These are phyloP conservation scores for Aureobasidium sp. DNA, from an alignment of 2,329 filamentous ascomycete species.

Conservation along the genomic window DNA sequence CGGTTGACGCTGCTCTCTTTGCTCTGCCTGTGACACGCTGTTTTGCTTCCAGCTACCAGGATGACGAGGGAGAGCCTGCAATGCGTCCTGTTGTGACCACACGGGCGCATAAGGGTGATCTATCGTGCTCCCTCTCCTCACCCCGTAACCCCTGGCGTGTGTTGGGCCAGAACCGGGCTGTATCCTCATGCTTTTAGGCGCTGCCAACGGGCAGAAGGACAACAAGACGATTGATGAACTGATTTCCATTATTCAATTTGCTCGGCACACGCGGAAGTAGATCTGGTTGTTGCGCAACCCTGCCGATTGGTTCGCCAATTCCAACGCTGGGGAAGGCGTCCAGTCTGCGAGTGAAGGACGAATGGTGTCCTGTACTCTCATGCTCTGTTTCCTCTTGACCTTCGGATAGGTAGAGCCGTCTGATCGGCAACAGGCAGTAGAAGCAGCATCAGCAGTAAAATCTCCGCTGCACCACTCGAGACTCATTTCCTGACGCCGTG, in stretches of 20 bases:
- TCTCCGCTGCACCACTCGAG: constrained; percentile 9
- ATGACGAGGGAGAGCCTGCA: constrained; percentile 4
- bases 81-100: constrained; percentile 10
- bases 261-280: constrained; percentile 13
- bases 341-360: not conserved
- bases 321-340: not conserved
- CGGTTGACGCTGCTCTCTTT: constrained; percentile 3
- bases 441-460: not conserved
- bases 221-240: constrained; percentile 10
- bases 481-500: constrained; percentile 1
- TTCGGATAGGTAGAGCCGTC: constrained; percentile 9
- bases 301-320: constrained; percentile 12
- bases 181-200: not conserved
- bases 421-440: constrained; percentile 9
- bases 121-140: not conserved
- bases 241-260: constrained; percentile 12
- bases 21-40: constrained; percentile 7
- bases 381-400: constrained; percentile 1
- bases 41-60: constrained; percentile 12
- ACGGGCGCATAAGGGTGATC: constrained; percentile 7
- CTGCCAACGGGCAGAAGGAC: constrained; percentile 9
- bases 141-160: constrained; percentile 9
- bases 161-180: constrained; percentile 9
- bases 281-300: constrained; percentile 13
- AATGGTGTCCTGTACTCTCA: constrained; percentile 7